A percentile compares a stretch with the other conserved stretches of the same genome.
Evolutionary conservation across 345 rosid species (phyloP).

Genomic region (Raphanus sativus): DNA sequence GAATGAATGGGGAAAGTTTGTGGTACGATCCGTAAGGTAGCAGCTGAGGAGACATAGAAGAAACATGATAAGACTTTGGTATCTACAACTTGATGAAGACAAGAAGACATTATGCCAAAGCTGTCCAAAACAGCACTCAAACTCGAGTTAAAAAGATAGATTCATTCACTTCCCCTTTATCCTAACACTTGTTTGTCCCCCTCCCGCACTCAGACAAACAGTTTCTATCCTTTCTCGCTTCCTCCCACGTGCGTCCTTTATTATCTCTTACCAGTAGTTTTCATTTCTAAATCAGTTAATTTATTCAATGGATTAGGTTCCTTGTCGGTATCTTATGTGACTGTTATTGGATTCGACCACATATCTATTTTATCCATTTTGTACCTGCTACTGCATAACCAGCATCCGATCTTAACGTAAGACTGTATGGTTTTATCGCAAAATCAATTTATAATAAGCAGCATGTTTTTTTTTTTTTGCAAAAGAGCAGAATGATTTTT

Average conservation of each 20-base stretch:
- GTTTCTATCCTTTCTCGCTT: conserved; percentile 1
- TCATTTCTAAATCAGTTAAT: conserved; percentile 17
- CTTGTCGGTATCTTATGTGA: conserved; percentile 22
- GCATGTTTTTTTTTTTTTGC: too few relatives aligned
- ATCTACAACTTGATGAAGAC: conserved; percentile 26
- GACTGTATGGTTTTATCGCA: neutral
- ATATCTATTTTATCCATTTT: neutral
- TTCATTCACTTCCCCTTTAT: conserved; percentile 27
- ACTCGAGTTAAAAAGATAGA: conserved; percentile 10
- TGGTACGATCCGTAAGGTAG: conserved; percentile 14
- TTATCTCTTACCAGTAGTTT: neutral
- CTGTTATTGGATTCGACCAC: conserved; percentile 6
- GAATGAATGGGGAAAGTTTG: neutral
- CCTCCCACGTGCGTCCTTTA: conserved; percentile 33
- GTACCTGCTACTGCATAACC: neutral
- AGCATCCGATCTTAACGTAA: neutral
- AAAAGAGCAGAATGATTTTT: too few relatives aligned
- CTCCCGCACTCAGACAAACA: conserved; percentile 10
- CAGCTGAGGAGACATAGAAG: conserved; percentile 33
- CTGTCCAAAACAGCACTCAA: conserved; percentile 12
- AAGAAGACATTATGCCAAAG: conserved; percentile 15
- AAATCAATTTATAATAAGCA: neutral
- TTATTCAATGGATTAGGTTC: conserved; percentile 20
- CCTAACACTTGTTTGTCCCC: conserved; percentile 27
- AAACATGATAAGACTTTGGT: conserved; percentile 36